Conservation (phyloP, 495 filamentous ascomycete species). For the Ramalina peruviana region DNA sequence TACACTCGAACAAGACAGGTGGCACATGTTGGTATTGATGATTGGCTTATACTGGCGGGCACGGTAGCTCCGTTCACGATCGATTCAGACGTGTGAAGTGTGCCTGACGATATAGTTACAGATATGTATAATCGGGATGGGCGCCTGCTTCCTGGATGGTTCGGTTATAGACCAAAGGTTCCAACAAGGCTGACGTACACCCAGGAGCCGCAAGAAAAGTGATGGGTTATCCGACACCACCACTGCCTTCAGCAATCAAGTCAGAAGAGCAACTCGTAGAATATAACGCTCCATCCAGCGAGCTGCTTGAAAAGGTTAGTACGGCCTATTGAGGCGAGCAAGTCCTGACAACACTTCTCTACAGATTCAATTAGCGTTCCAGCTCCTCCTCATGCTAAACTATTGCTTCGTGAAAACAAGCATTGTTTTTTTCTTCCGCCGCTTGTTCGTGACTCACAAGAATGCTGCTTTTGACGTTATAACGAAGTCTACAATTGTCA, state of each 20-base stretch:
- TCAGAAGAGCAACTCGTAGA: background rate
- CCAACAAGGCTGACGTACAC: background rate
- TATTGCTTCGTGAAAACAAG: constrained; percentile 15
- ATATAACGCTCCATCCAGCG: constrained; percentile 1
- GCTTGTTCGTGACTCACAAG: constrained; percentile 7
- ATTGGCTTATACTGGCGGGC: constrained; percentile 2
- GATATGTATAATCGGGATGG: background rate
- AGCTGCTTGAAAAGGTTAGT: constrained; percentile 3
- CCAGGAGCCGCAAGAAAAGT: constrained; percentile 1
- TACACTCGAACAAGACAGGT: background rate
- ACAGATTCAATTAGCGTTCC: background rate
- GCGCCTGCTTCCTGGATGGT: background rate
- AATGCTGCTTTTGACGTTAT: constrained; percentile 7
- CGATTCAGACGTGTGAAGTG: too few relatives aligned
- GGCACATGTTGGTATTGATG: constrained; percentile 1
- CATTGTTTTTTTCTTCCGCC: constrained; percentile 12
- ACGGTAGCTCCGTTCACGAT: background rate
- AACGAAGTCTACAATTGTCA: constrained; percentile 7
- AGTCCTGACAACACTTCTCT: too few relatives aligned
- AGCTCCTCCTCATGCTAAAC: background rate
- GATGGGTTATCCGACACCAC: constrained; percentile 11
- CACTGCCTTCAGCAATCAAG: background rate
- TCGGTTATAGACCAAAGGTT: background rate
- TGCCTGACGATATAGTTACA: background rate
- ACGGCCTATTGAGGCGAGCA: too few relatives aligned